Percentiles rank a stretch among this genome's conserved stretches.
phyloP scores from a whole-genome alignment of 1,284 basidiomycete genomes.

The Puccinia hordei region DNA sequence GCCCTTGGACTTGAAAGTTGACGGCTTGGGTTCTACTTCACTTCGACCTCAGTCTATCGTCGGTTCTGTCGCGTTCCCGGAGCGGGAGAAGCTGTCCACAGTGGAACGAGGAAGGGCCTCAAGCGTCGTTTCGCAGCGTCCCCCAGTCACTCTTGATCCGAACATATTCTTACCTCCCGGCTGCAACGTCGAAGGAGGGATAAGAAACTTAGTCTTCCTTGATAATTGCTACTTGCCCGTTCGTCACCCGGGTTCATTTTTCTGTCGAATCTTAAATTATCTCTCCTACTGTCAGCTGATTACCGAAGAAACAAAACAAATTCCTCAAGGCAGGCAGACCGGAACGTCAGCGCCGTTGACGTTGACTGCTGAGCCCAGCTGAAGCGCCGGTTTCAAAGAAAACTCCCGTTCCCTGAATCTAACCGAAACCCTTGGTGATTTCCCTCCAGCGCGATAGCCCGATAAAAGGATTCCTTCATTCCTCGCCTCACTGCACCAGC shows the following conservation, averaged over 20 bases:
- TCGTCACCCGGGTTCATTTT: not conserved
- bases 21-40: too few relatives aligned
- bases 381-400: slow-evolving; percentile 27
- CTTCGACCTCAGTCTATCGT: too few relatives aligned
- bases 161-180: too few relatives aligned
- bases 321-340: not conserved
- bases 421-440: not conserved
- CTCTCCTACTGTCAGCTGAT: slow-evolving; percentile 13
- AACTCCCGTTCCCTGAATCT: slow-evolving; percentile 16
- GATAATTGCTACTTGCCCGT: not conserved
- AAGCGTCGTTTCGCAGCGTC: too few relatives aligned
- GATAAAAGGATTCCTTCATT: slow-evolving; percentile 22
- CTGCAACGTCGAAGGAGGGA: not conserved
- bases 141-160: too few relatives aligned
- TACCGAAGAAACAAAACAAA: not conserved
- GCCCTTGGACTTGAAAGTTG: too few relatives aligned
- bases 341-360: slow-evolving; percentile 9
- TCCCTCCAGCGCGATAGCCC: not conserved
- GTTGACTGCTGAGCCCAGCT: slow-evolving; percentile 1
- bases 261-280: not conserved
- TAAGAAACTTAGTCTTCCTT: slow-evolving; percentile 1
- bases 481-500: not conserved
- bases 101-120: too few relatives aligned
- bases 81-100: not conserved
- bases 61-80: too few relatives aligned